A percentile compares a stretch with the other conserved stretches of the same genome.
Evolutionary conservation across 257 asterid species (phyloP).

Genomic region (Ehretia macrophylla): DNA sequence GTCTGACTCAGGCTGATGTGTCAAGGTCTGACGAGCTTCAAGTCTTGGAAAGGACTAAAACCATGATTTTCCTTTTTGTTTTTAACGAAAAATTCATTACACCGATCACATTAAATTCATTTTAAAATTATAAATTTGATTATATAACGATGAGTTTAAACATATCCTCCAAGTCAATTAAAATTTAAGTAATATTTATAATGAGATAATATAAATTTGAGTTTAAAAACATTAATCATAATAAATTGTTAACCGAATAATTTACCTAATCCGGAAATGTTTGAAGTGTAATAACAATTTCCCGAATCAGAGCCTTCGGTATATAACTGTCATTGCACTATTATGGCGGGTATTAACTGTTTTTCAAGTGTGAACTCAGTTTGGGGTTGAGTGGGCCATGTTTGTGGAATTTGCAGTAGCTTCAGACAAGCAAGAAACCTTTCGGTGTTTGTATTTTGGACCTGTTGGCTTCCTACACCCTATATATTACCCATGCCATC

Average conservation of each 20-base stretch:
- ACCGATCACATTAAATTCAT: too few species aligned
- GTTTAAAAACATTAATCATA: too few species aligned
- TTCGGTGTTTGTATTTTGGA: slow-evolving; percentile 26
- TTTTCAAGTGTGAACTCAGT: slow-evolving; percentile 30
- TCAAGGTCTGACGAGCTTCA: slow-evolving; percentile 18
- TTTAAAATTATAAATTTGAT: too few species aligned
- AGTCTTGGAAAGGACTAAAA: slow-evolving; percentile 14
- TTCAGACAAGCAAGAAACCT: slow-evolving; percentile 33
- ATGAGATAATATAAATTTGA: too few species aligned
- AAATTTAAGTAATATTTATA: too few species aligned
- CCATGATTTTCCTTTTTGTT: not conserved
- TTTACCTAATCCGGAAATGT: too few species aligned
- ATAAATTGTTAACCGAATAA: too few species aligned
- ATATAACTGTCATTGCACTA: slow-evolving; percentile 19
- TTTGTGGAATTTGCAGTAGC: slow-evolving; percentile 40
- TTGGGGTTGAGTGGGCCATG: slow-evolving; percentile 28
- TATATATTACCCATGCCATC: slow-evolving; percentile 26
- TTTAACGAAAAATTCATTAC: too few species aligned
- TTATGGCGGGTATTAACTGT: slow-evolving; percentile 16
- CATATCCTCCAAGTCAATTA: too few species aligned
- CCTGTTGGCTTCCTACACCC: slow-evolving; percentile 17
- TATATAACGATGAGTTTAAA: too few species aligned
- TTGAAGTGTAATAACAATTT: too few species aligned
- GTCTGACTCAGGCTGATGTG: slow-evolving; percentile 55
- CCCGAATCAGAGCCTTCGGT: slow-evolving; percentile 1